Evolutionary conservation across 169 alveolate genomes (phyloP).

Genomic region (Cyclospora cayetanensis): DNA sequence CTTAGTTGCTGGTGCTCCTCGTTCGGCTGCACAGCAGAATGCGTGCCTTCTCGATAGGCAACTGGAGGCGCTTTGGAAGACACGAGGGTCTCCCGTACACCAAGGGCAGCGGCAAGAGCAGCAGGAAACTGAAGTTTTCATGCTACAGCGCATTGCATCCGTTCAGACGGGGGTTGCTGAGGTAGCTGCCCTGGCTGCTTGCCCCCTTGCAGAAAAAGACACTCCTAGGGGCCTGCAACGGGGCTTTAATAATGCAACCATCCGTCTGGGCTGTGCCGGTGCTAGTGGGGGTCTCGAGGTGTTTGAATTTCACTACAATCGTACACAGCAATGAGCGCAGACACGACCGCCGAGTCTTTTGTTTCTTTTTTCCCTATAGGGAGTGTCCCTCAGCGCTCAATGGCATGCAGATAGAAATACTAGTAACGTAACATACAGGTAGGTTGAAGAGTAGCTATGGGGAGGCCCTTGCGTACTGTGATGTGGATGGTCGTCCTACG

Average conservation of each 20-base stretch:
- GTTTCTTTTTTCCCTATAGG: too few relatives aligned
- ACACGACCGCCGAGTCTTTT: too few relatives aligned
- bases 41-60: slow-evolving; percentile 4
- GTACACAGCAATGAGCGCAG: too few relatives aligned
- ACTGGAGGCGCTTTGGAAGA: neutral
- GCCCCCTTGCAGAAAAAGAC: neutral
- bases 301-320: neutral
- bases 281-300: slow-evolving; percentile 27
- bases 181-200: neutral
- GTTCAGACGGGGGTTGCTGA: slow-evolving; percentile 26
- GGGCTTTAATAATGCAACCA: neutral
- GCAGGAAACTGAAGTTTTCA: neutral
- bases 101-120: neutral
- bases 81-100: neutral
- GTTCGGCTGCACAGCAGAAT: slow-evolving; percentile 7
- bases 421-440: too few relatives aligned
- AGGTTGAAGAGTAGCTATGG: too few relatives aligned
- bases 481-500: too few relatives aligned
- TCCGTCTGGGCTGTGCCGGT: slow-evolving; percentile 26
- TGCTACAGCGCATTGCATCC: slow-evolving; percentile 11
- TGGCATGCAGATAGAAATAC: too few relatives aligned
- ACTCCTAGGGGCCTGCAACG: neutral
- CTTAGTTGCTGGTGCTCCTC: neutral
- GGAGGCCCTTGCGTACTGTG: too few relatives aligned
- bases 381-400: too few relatives aligned